Base-by-base conservation (phyloP, 2,329 filamentous ascomycete species). In the Annulohypoxylon truncatum region DNA sequence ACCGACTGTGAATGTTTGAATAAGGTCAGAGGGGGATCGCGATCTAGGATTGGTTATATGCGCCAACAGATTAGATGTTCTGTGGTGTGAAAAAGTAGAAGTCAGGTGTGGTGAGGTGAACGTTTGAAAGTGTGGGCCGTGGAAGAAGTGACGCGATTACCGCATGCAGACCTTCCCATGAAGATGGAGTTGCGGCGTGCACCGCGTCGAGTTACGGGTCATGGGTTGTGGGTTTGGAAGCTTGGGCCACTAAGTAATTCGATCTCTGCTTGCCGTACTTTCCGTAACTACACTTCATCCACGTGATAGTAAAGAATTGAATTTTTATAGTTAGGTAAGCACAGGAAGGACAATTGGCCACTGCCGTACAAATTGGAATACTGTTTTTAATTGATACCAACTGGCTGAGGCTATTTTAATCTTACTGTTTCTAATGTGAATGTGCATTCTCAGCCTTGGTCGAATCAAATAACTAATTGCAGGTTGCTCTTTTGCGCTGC, bases 121-220 rank as follows among this genome's bases (percentile, higher is more conserved):
- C 15, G 38, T 51, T 42, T 42, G 38, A 31, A 46, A 46, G 42
- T 48, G 53, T 46, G 46, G 59, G 44, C 26, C 58, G 33, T 29
- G 12, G 18, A 46, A 26, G 28, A 47, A 55, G 68, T 70, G 66
- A 66, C 66, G 68, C 66, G 66, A 70, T 68, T 68, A 68, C 57
- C 60, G 60, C 50, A 60, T 61, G 68, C 48, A 68, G 55, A 68
- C 62, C 63, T 59, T 62, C 61, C 61, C 61, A 67, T 31, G 33
- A 62, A 52, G 24, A 50, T 62, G 46, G 58, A 55, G 24, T 28
- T 65, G 44, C 61, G 58, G 64, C 51, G 46, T 65, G 55, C 60
- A 61, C 61, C 67, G 64, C 61, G 65, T 66, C 55, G 15, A 61
- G 40, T 31, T 62, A 26, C 31, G 61, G 52, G 47, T 51, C 38